Conservation (phyloP, 108 stramenopile species). For the Craspedostauros australis region DNA sequence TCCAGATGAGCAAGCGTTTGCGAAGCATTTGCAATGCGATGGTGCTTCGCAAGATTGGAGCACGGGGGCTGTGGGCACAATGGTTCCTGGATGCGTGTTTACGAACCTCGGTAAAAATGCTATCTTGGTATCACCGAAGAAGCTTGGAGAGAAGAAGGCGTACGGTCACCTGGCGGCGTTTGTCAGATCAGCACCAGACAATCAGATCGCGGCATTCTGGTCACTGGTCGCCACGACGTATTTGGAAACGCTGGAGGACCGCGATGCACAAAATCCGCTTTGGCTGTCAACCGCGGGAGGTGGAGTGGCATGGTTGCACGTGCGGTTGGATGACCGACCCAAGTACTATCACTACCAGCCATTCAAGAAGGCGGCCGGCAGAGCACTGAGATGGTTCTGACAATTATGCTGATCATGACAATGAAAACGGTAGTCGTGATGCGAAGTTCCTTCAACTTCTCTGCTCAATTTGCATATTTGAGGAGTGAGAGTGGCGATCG, state of each 20-base stretch:
- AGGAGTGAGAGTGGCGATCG: too few species aligned
- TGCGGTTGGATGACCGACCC: constrained; percentile 66
- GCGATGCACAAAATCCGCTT: constrained; percentile 4
- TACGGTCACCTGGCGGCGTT: constrained; percentile 63
- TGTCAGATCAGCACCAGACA: constrained; percentile 35
- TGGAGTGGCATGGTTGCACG: constrained; percentile 82
- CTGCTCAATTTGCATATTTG: too few species aligned
- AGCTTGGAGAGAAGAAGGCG: constrained; percentile 7
- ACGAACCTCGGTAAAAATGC: constrained; percentile 61
- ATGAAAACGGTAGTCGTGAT: too few species aligned
- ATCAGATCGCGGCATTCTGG: constrained; percentile 49
- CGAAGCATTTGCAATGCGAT: constrained; percentile 22
- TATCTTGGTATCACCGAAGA: constrained; percentile 37
- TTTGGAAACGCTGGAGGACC: constrained; percentile 16
- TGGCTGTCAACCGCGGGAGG: constrained; percentile 77
- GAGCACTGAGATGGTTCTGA: too few species aligned
- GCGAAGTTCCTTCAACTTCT: too few species aligned
- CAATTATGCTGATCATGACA: too few species aligned
- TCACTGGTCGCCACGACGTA: constrained; percentile 27
- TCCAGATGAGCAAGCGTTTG: constrained; percentile 51
- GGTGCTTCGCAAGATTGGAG: background rate
- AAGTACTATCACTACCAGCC: constrained; percentile 79
- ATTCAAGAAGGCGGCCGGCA: constrained; percentile 18
- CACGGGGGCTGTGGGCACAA: background rate
- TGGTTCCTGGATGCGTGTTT: constrained; percentile 28